Base-by-base conservation (phyloP, 345 rosid species). In the Barbarea vulgaris region DNA sequence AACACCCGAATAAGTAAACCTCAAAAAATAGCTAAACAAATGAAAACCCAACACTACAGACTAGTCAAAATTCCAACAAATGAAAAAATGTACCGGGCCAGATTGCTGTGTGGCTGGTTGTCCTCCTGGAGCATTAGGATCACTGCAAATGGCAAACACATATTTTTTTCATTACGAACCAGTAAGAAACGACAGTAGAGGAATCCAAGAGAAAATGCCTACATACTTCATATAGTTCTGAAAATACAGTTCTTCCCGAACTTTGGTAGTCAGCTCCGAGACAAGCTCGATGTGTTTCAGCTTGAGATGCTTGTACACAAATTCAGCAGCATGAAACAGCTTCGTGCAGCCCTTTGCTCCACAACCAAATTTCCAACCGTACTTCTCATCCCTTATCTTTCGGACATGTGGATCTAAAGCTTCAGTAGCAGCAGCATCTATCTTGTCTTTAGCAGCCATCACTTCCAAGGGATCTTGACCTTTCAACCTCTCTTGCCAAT, bases 341-440 rank as follows among this genome's bases (percentile, higher is more conserved):
- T 96, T 96, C 24, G 99, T 96, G 84, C 99, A 96, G 42, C 99
- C 98, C 81, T 93, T 96, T 51, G 99, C 98, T 73, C 99, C 99
- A 83, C 99, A 96, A 52, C 99, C 99, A 84, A 88, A 96, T 82
- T 96, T 96, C 98, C 99, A 96, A n/a, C 99, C 99, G 82, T 96
- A 96, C 79, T 93, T 96, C 75, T 96, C 99, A 91, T 96, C 99
- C 81, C 98, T 87, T 47, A 96, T 96, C 83, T 96, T 96, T 55
- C 99, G 87, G 67, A 96, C 96, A 85, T 66, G 88, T 41, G 99
- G 99, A 85, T 96, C 99, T 75, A 96, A 33, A 28, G 73, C 82
- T 74, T 96, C 97, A 63, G 73, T 78, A 50, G 98, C 97, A 27
- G 94, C 82, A 51, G 91, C 96, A 62, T 96, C 99, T 79, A 96